Evolutionary conservation across 768 basidiomycete genomes (phyloP).

Genomic region (Tremella yokohamensis): DNA sequence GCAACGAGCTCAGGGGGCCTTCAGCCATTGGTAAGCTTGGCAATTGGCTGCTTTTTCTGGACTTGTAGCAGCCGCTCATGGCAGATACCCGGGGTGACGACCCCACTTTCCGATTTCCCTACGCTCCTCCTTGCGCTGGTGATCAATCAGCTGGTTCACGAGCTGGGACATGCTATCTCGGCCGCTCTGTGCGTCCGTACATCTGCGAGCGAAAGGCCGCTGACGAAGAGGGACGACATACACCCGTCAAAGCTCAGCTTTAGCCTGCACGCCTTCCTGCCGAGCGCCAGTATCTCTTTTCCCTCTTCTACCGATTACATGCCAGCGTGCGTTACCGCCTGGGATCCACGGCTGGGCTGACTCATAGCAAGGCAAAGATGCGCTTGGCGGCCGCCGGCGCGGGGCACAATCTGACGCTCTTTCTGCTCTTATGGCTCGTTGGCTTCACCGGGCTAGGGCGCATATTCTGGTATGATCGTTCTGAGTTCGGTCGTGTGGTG

Average conservation of each 20-base stretch:
- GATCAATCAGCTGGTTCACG: constrained; percentile 68
- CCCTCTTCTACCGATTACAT: constrained; percentile 55
- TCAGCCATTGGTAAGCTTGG: constrained; percentile 33
- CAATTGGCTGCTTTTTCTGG: neutral
- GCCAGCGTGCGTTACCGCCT: constrained; percentile 45
- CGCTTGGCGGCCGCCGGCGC: constrained; percentile 70
- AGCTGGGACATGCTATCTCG: constrained; percentile 71
- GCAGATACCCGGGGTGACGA: constrained; percentile 78
- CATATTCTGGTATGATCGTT: constrained; percentile 61
- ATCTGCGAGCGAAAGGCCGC: neutral
- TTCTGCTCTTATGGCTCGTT: constrained; percentile 45
- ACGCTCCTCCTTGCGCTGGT: constrained; percentile 63
- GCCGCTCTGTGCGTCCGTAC: constrained; percentile 64
- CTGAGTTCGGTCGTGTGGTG: constrained; percentile 59
- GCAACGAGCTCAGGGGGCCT: constrained; percentile 15
- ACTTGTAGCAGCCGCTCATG: neutral
- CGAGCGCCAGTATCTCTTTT: constrained; percentile 71
- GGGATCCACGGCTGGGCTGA: neutral
- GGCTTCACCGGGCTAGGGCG: constrained; percentile 37
- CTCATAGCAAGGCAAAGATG: constrained; percentile 42
- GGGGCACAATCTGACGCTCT: constrained; percentile 70
- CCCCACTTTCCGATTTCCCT: constrained; percentile 69
- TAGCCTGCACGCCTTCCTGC: constrained; percentile 63
- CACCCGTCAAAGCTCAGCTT: constrained; percentile 63
- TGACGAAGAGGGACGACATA: constrained; percentile 59